phyloP scores from a whole-genome alignment of 495 filamentous ascomycete genomes.

The Astrothelium subdiscretum region DNA sequence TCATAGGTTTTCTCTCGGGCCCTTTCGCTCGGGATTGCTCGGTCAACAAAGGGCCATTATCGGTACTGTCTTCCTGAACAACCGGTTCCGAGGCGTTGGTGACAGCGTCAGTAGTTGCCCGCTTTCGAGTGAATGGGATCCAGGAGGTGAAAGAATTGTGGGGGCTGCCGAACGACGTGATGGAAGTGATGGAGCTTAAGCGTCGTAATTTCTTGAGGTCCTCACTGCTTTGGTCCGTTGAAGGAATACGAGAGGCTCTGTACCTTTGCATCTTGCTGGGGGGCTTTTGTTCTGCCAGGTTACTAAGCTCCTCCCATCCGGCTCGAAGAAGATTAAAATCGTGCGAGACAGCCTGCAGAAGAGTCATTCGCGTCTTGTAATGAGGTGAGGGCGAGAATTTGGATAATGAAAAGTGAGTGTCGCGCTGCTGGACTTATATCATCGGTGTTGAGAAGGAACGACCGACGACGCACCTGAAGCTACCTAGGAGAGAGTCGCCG shows the following conservation, averaged over 20 bases:
- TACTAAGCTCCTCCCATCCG: conserved; percentile 1
- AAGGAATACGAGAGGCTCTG: background rate
- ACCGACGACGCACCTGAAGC: no score
- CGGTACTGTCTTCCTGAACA: background rate
- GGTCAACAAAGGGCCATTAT: background rate
- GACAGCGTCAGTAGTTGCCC: background rate
- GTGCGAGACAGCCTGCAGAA: background rate
- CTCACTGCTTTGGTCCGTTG: background rate
- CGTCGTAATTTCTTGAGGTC: background rate
- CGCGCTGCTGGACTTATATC: no score
- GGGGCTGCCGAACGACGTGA: background rate
- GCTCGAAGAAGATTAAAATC: background rate
- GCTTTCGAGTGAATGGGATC: conserved; percentile 1
- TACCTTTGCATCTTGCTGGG: background rate
- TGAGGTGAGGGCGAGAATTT: background rate
- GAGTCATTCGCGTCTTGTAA: background rate
- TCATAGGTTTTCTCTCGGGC: background rate
- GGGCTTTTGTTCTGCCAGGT: background rate
- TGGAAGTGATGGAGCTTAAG: background rate
- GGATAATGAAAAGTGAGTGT: background rate
- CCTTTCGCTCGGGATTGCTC: background rate
- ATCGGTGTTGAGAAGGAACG: background rate
- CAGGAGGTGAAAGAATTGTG: background rate
- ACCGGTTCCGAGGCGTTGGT: background rate
- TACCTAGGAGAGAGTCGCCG: no score